Evolutionary conservation across 78 protist species (phyloP), one percentile per base, ranked within the genome.

Genomic region (Ministeria vibrans): DNA sequence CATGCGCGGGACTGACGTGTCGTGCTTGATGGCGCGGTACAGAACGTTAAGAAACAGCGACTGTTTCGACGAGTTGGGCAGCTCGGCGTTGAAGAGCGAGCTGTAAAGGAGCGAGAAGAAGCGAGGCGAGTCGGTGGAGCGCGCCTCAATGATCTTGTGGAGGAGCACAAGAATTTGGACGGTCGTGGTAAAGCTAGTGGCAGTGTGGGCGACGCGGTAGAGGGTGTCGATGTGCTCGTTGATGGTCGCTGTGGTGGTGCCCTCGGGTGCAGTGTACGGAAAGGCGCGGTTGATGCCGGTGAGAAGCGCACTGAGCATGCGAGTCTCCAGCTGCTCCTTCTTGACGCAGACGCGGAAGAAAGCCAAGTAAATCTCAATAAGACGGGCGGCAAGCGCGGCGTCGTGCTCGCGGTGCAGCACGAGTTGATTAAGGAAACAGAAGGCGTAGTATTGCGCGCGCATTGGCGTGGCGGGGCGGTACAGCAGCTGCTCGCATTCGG

Each of bases 401-500:
- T 11, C 45, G 41, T 25, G 7, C 22, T 63, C 71, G 9, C 30
- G 1, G 49, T 51, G 28, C 49, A 83, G 45, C 25, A 63, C n/a
- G 59, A 77, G 32, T 55, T 83, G 87, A 53, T 76, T 75, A 38
- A 83, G 51, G 59, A 69, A 36, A 51, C 64, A 28, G 30, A 83
- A 9, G 39, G 71, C 62, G 46, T 83, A 83, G 77, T 83, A 83
- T 81, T 83, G 92, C 9, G 88, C 86, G 23, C 78, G 80, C 30
- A 20, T 45, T 0, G 69, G 30, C 36, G 74, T 66, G 61, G 83
- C 74, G 20, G 88, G 64, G 44, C 90, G 83, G 68, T 81, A 77
- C n/a, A 90, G n/a, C 34, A 86, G 75, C 39, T 42, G 64, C 76
- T 90, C 88, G 32, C 85, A 69, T 28, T 86, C 90, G 28, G 71